These are phyloP conservation scores for Ophiostoma perfectum DNA, from an alignment of 2,329 filamentous ascomycete genomes.

Conservation along the genomic window DNA sequence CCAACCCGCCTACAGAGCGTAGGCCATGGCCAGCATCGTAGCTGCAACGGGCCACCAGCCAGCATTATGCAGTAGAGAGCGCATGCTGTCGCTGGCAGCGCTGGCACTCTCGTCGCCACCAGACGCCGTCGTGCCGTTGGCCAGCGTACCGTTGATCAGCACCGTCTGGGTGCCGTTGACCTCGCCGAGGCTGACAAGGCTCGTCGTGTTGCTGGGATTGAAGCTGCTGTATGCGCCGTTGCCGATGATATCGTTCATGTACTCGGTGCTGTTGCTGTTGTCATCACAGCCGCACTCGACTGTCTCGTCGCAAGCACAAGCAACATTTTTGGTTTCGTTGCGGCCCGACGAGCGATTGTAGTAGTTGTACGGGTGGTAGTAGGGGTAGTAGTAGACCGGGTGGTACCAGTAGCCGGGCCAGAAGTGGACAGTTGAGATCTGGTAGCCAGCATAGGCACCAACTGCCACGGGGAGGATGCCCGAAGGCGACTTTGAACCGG, in stretches of 20 bases:
- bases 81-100: constrained; percentile 33
- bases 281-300: constrained; percentile 64
- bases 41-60: constrained; percentile 49
- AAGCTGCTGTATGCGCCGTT: constrained; percentile 50
- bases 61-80: constrained; percentile 35
- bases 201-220: constrained; percentile 59
- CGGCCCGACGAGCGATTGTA: constrained; percentile 46
- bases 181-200: constrained; percentile 55
- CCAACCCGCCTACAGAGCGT: constrained; percentile 34
- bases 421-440: constrained; percentile 46
- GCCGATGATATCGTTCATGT: constrained; percentile 58
- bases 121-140: constrained; percentile 57
- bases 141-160: constrained; percentile 69
- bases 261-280: constrained; percentile 51
- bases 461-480: constrained; percentile 52
- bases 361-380: constrained; percentile 45
- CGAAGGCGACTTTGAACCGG: constrained; percentile 48
- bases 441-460: constrained; percentile 38
- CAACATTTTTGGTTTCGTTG: constrained; percentile 56
- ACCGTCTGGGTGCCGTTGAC: constrained; percentile 61
- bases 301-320: constrained; percentile 55
- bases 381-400: constrained; percentile 57
- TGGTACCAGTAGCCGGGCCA: constrained; percentile 63
- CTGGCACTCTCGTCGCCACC: constrained; percentile 41
- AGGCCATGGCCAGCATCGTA: constrained; percentile 42